phyloP scores from a whole-genome alignment of 2,329 filamentous ascomycete genomes.

The Aureobasidium lini region DNA sequence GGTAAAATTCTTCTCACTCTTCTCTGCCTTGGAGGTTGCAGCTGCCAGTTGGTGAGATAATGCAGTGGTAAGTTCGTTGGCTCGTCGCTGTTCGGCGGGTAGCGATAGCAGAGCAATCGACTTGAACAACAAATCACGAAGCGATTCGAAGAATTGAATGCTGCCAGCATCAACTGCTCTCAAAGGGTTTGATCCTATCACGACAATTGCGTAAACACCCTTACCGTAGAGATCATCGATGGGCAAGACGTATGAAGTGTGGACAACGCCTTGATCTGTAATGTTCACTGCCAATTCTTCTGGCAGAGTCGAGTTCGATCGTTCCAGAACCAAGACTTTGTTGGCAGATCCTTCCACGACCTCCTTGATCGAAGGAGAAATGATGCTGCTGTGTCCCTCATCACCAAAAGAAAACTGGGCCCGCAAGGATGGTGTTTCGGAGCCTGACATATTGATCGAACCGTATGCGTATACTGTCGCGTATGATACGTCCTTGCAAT shows the following conservation, averaged over 20 bases:
- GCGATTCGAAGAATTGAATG: neutral
- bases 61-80: neutral
- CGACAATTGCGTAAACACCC: neutral
- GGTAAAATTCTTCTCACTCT: neutral
- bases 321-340: neutral
- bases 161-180: neutral
- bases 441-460: neutral
- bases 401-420: neutral
- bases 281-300: neutral
- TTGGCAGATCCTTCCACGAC: neutral
- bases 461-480: neutral
- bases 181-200: neutral
- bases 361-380: neutral
- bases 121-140: neutral
- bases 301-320: neutral
- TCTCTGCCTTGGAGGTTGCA: neutral
- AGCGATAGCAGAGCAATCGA: neutral
- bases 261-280: neutral
- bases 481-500: neutral
- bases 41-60: neutral
- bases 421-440: neutral
- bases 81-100: neutral
- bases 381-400: neutral
- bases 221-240: neutral
- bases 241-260: neutral